A percentile compares a stretch with the other conserved stretches of the same genome.
Evolutionary conservation across 2,329 filamentous ascomycete species (phyloP).

Genomic region (Coleophoma crateriformis): DNA sequence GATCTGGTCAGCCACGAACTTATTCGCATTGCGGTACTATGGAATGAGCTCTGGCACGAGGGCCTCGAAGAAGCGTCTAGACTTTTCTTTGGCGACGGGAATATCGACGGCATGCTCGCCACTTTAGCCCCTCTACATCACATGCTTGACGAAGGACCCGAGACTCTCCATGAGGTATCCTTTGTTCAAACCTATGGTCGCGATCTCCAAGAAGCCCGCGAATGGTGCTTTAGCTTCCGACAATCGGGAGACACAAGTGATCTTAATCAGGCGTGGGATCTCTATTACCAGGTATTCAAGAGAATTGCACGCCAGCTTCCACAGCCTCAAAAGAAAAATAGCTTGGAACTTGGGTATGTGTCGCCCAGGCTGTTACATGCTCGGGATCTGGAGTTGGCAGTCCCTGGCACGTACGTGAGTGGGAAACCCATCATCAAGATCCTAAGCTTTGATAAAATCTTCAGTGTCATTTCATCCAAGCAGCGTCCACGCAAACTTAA

Average conservation of each 20-base stretch:
- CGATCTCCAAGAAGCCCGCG: slow-evolving; percentile 87
- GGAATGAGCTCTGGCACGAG: slow-evolving; percentile 99
- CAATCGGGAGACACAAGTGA: slow-evolving; percentile 87
- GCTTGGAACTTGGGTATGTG: slow-evolving; percentile 91
- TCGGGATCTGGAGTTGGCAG: slow-evolving; percentile 81
- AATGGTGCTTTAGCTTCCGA: slow-evolving; percentile 93
- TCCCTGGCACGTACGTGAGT: slow-evolving; percentile 89
- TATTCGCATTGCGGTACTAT: slow-evolving; percentile 91
- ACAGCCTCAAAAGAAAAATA: slow-evolving; percentile 62
- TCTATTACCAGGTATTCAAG: slow-evolving; percentile 98
- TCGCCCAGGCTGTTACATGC: slow-evolving; percentile 87
- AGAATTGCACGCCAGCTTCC: slow-evolving; percentile 91
- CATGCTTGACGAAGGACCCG: slow-evolving; percentile 82
- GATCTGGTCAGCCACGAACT: slow-evolving; percentile 94
- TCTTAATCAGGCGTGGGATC: slow-evolving; percentile 96
- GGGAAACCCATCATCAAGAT: slow-evolving; percentile 76
- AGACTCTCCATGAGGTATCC: slow-evolving; percentile 91
- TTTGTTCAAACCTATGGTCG: slow-evolving; percentile 97
- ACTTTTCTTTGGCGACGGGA: slow-evolving; percentile 94
- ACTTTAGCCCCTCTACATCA: slow-evolving; percentile 87
- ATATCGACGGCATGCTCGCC: slow-evolving; percentile 95
- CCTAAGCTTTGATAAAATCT: slow-evolving; percentile 81
- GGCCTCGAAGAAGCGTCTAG: slow-evolving; percentile 93
- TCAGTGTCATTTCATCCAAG: slow-evolving; percentile 92
- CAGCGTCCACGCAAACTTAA: slow-evolving; percentile 88